Evolutionary conservation across 2,329 filamentous ascomycete species (phyloP).

Genomic region (Verticillium nonalfalfae): DNA sequence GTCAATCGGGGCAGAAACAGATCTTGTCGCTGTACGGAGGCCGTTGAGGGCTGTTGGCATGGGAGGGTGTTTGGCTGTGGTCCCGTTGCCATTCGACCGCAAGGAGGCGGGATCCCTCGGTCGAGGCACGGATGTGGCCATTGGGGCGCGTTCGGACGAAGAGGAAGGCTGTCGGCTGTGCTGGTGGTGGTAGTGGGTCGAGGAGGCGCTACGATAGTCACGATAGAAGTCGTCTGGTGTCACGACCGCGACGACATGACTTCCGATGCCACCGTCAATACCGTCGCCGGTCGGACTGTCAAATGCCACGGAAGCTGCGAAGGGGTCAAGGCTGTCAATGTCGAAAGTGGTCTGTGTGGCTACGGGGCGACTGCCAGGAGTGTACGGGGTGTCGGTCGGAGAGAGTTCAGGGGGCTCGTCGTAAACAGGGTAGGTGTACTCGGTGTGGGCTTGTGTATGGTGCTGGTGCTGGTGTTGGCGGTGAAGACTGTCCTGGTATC

Average conservation of each 20-base stretch:
- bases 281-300: conserved; percentile 12
- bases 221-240: conserved; percentile 52
- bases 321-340: conserved; percentile 8
- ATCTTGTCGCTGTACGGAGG: conserved; percentile 39
- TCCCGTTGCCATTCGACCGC: conserved; percentile 44
- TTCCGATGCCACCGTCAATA: conserved; percentile 11
- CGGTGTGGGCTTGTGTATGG: conserved; percentile 13
- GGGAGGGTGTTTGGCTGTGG: conserved; percentile 39
- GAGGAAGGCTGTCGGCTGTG: conserved; percentile 6
- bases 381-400: conserved; percentile 13
- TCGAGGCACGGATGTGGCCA: conserved; percentile 28
- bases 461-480: conserved; percentile 8
- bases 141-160: conserved; percentile 22
- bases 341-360: conserved; percentile 9
- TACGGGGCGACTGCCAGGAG: conserved; percentile 12
- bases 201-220: conserved; percentile 32
- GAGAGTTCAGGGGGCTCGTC: conserved; percentile 11
- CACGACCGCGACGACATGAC: conserved; percentile 33
- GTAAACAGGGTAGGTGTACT: conserved; percentile 17
- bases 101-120: conserved; percentile 33
- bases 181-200: not conserved
- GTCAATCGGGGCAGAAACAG: conserved; percentile 50
- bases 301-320: conserved; percentile 14
- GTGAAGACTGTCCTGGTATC: conserved; percentile 7
- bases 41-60: conserved; percentile 31